Percentiles rank a stretch among this genome's conserved stretches.
These are phyloP conservation scores for Helicocarpus griseus DNA, from an alignment of 2,329 filamentous ascomycete species.

Conservation along the genomic window DNA sequence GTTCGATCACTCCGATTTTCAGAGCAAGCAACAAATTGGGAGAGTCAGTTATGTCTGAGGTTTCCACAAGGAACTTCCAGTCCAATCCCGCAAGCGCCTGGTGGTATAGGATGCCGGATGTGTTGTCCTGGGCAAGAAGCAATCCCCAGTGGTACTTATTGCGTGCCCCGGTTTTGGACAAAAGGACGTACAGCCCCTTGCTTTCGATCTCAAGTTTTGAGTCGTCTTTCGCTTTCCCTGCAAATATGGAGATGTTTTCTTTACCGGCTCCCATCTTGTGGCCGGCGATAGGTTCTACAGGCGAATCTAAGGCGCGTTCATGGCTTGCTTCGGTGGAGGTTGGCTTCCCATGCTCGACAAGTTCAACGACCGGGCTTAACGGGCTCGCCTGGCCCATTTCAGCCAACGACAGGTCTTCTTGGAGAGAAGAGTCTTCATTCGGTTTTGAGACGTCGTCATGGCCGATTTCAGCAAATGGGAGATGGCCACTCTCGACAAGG, in stretches of 20 bases:
- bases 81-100: conserved; percentile 5
- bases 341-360: too few species aligned
- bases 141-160: conserved; percentile 12
- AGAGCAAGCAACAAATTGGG: conserved; percentile 7
- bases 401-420: too few species aligned
- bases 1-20: conserved; percentile 10
- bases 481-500: too few species aligned
- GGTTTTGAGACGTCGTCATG: too few species aligned
- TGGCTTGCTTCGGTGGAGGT: too few species aligned
- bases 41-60: conserved; percentile 8
- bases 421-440: too few species aligned
- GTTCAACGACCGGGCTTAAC: too few species aligned
- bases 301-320: too few species aligned
- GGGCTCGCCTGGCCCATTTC: too few species aligned
- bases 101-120: conserved; percentile 9
- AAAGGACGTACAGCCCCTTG: conserved; percentile 11
- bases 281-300: too few species aligned
- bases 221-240: background rate
- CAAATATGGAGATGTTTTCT: background rate
- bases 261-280: background rate
- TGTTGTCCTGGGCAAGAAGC: conserved; percentile 8
- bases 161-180: conserved; percentile 5
- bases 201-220: conserved; percentile 4
- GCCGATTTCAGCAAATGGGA: too few species aligned
- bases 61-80: conserved; percentile 7